phyloP scores from a whole-genome alignment of 148 eudicot species.

The Rhododendron simsii region DNA sequence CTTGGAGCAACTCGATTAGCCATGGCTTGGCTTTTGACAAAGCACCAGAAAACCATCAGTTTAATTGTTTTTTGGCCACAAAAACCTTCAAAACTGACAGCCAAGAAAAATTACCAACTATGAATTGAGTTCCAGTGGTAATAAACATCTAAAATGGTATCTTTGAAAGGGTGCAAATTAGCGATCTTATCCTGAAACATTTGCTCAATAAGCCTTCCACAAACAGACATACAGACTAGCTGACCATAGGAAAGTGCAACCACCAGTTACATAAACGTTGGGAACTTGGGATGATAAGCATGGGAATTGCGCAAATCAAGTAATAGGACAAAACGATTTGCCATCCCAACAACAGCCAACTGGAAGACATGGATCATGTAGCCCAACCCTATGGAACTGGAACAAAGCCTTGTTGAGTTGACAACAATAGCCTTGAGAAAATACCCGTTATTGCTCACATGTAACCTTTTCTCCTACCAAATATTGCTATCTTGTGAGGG shows the following conservation, averaged over 20 bases:
- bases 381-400: neutral
- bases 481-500: neutral
- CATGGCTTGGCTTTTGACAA: neutral
- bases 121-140: neutral
- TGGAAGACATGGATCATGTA: neutral
- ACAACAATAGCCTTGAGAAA: neutral
- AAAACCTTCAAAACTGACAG: neutral
- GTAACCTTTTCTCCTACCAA: neutral
- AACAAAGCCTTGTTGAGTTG: neutral
- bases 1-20: neutral
- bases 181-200: neutral
- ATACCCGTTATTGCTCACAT: neutral
- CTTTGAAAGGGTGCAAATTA: neutral
- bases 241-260: neutral
- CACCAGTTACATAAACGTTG: neutral
- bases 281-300: neutral
- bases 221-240: neutral
- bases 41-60: neutral
- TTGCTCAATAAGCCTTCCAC: neutral
- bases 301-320: neutral
- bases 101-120: neutral
- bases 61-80: slow-evolving; percentile 2
- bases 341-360: neutral
- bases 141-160: neutral
- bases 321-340: neutral